Conservation (phyloP, 495 filamentous ascomycete genomes). For the Podospora conica region DNA sequence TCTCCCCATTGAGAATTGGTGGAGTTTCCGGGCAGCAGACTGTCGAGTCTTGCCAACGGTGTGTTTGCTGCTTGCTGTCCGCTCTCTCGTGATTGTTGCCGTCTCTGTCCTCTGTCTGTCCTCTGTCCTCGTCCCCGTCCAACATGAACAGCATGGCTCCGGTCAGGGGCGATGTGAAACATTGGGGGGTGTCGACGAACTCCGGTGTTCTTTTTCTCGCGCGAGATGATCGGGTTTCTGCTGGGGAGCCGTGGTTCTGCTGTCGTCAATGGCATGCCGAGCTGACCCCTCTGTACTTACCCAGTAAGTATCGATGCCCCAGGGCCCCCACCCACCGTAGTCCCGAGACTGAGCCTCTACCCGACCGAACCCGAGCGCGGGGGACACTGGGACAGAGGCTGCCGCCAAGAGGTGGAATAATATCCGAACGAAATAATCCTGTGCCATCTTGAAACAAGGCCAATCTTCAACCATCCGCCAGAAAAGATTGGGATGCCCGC, state of each 20-base stretch:
- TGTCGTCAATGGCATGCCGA: background rate
- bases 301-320: no score
- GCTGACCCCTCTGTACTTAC: no score
- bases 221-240: no score
- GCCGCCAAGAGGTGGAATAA: background rate
- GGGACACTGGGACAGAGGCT: background rate
- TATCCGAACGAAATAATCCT: background rate
- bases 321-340: background rate
- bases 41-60: no score
- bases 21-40: background rate
- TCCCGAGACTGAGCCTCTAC: background rate
- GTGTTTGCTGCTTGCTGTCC: no score
- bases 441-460: conserved; percentile 5
- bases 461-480: background rate
- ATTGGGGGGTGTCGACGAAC: conserved; percentile 1
- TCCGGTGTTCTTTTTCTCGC: no score
- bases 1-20: background rate
- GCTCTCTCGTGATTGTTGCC: no score
- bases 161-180: conserved; percentile 12
- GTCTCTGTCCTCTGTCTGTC: background rate
- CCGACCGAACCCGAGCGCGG: background rate
- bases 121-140: background rate
- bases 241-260: background rate
- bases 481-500: background rate
- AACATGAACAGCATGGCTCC: background rate